These are phyloP conservation scores for Cicer cuneatum DNA, from an alignment of 306 rosid species.

Conservation along the genomic window DNA sequence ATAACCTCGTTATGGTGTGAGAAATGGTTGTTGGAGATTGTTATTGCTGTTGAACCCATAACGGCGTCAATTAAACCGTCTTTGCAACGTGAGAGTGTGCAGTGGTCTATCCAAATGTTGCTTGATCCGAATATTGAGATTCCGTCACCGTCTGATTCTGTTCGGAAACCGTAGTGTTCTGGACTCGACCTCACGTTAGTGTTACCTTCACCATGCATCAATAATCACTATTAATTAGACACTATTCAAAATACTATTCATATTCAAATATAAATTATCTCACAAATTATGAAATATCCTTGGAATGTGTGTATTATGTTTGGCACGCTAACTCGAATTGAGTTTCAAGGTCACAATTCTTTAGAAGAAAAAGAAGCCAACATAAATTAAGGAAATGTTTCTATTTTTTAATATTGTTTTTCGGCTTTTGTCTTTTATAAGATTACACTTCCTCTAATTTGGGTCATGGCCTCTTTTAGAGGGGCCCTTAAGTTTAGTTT, in stretches of 20 bases:
- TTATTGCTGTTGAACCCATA: constrained; percentile 91
- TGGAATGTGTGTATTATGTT: too few relatives aligned
- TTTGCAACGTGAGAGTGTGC: constrained; percentile 79
- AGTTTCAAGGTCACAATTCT: too few relatives aligned
- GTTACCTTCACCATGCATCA: constrained; percentile 49
- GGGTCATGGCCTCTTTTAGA: background rate
- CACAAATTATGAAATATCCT: too few relatives aligned
- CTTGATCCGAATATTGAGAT: constrained; percentile 73
- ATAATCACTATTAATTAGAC: too few relatives aligned
- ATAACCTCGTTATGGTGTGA: constrained; percentile 89
- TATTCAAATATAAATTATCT: too few relatives aligned
- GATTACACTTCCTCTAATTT: background rate
- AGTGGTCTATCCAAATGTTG: constrained; percentile 89
- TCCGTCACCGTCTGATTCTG: constrained; percentile 88
- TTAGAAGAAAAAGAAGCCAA: too few relatives aligned
- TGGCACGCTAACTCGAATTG: too few relatives aligned
- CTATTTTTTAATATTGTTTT: too few relatives aligned
- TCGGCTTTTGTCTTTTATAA: constrained; percentile 1
- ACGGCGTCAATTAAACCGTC: constrained; percentile 85
- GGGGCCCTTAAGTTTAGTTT: background rate
- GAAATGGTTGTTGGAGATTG: constrained; percentile 81
- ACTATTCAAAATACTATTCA: too few relatives aligned
- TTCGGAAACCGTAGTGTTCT: constrained; percentile 67
- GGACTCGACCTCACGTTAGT: constrained; percentile 76
- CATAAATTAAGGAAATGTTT: too few relatives aligned